These are phyloP conservation scores for Aaosphaeria arxii DNA, from an alignment of 2,329 filamentous ascomycete genomes.

Conservation along the genomic window DNA sequence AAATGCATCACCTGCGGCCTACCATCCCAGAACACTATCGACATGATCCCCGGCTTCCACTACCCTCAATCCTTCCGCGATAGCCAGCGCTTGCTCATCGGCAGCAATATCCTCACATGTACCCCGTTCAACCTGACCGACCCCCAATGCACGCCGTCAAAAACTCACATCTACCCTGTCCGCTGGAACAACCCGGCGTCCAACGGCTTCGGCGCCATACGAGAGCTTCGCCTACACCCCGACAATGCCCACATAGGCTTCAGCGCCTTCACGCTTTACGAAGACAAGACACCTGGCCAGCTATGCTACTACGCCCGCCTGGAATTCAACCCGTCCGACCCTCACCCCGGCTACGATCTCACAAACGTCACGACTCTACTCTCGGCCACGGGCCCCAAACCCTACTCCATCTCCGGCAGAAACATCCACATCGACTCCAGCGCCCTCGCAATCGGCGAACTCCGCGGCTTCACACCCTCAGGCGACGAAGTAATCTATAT, in stretches of 20 bases:
- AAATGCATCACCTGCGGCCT: slow-evolving; percentile 48
- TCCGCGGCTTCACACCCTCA: slow-evolving; percentile 42
- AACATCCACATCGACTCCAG: slow-evolving; percentile 23
- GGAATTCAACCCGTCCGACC: slow-evolving; percentile 14
- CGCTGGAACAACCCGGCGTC: slow-evolving; percentile 36
- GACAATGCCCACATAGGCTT: slow-evolving; percentile 45
- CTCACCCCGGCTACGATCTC: slow-evolving; percentile 34
- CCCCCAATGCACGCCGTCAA: slow-evolving; percentile 37
- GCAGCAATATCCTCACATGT: slow-evolving; percentile 38
- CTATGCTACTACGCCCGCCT: slow-evolving; percentile 41
- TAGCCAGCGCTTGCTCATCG: slow-evolving; percentile 35
- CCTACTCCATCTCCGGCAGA: background rate
- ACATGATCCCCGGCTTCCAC: background rate
- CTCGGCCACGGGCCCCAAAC: background rate
- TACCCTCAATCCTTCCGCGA: slow-evolving; percentile 42
- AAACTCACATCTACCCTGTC: slow-evolving; percentile 41
- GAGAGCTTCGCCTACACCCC: slow-evolving; percentile 47
- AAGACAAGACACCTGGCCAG: slow-evolving; percentile 34
- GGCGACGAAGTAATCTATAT: slow-evolving; percentile 42
- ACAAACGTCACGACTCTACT: slow-evolving; percentile 36
- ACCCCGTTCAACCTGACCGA: slow-evolving; percentile 25
- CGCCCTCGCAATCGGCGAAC: slow-evolving; percentile 39
- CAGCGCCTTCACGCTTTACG: slow-evolving; percentile 35
- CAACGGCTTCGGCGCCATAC: slow-evolving; percentile 28
- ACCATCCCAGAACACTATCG: slow-evolving; percentile 20